Evolutionary conservation across 2,329 filamentous ascomycete species (phyloP), one percentile per base, ranked within the genome.

Genomic region (Alternaria atra): DNA sequence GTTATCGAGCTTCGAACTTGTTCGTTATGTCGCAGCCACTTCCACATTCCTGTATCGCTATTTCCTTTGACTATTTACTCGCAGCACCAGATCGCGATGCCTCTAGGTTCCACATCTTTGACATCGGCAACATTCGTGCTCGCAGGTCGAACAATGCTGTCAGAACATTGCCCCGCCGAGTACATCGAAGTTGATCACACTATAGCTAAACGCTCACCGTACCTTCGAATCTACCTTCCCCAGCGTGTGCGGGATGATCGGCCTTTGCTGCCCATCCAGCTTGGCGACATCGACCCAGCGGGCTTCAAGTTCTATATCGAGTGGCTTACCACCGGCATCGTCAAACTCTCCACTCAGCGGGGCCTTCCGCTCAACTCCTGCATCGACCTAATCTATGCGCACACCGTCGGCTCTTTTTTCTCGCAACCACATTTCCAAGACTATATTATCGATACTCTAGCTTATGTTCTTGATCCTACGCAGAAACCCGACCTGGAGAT

Each of bases 301-400:
- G 67, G 61, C 2, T 66, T 71, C 23, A 59, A 25, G 32, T 34
- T 70, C 0, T 71, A 69, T 44, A 47, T 63, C 2, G 52, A 55
- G 10, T 70, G 61, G 57, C 59, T 71, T 2, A 20, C 37, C 6
- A 54, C 30, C 2, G 57, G 46, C 3, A n/a, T 40, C 2, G 25
- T 60, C 6, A 40, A 47, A 0, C 51, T 39, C 5, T 35, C 47
- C 1, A n/a, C 6, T 10, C 27, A 32, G 4, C 4, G 15, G 5
- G 17, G 30, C 0, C 42, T 66, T 2, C 37, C 46, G 0, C 39
- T 69, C 17, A 4, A 46, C 12, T 59, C 67, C 4, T 65, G 63
- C 6, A 44, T 67, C 9, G 64, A 64, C 23, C 37, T 70, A 0
- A 57, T 71, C 2, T 65, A 65, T 27, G 67, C 69, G 2, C 69